Conservation (phyloP, 2,329 filamentous ascomycete genomes). For the Pyrenophora seminiperda region DNA sequence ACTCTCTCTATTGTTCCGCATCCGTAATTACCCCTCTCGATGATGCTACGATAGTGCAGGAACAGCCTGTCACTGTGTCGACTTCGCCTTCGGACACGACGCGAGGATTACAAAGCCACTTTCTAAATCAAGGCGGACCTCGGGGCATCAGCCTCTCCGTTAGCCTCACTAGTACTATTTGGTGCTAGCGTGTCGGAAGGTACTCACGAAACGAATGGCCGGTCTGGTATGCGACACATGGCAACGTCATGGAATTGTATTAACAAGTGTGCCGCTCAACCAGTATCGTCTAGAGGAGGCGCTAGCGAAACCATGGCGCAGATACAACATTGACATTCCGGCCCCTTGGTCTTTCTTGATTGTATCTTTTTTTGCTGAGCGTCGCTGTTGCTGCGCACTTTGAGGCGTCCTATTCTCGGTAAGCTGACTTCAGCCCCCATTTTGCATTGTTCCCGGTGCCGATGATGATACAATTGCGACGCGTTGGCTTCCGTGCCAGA, state of each 20-base stretch:
- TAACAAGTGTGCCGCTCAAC: constrained; percentile 2
- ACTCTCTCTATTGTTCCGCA: no score
- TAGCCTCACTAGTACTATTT: neutral
- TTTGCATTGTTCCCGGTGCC: constrained; percentile 14
- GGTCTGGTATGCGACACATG: constrained; percentile 11
- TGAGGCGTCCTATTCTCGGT: constrained; percentile 26
- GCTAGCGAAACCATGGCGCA: constrained; percentile 26
- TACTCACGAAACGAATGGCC: neutral
- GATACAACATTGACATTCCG: constrained; percentile 9
- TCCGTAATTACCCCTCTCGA: neutral
- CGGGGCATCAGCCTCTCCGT: no score
- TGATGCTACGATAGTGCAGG: neutral
- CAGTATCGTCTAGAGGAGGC: neutral
- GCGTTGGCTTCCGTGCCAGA: neutral
- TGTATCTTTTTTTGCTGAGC: neutral
- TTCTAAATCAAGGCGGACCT: neutral
- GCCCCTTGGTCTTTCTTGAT: neutral
- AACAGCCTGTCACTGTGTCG: neutral
- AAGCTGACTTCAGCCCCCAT: constrained; percentile 20
- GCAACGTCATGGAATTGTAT: constrained; percentile 23
- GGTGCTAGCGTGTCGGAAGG: neutral
- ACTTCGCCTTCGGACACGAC: neutral
- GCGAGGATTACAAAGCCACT: neutral
- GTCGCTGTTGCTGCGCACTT: constrained; percentile 6
- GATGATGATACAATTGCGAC: constrained; percentile 13